Evolutionary conservation across 1,284 basidiomycete genomes (phyloP).

Genomic region (Sporisorium reilianum): DNA sequence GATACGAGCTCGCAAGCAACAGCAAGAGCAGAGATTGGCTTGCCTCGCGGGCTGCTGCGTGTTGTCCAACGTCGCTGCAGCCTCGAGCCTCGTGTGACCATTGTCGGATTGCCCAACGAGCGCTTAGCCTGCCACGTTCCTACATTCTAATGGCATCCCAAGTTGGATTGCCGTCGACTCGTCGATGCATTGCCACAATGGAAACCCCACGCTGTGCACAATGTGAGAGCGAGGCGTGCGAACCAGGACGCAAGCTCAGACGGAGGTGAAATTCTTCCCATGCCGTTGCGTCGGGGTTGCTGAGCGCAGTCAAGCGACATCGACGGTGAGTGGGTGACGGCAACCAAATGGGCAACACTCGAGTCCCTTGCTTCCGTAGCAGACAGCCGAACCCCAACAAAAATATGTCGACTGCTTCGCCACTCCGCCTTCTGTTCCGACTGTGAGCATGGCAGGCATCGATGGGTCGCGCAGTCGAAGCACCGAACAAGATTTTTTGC

Average conservation of each 20-base stretch:
- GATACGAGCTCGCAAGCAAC: no score
- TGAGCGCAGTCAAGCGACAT: neutral
- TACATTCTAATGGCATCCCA: no score
- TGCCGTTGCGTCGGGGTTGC: conserved; percentile 1
- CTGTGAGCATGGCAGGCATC: no score
- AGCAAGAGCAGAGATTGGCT: no score
- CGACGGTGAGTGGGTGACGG: neutral
- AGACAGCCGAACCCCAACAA: neutral
- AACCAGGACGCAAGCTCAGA: no score
- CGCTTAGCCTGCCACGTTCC: neutral
- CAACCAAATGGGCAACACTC: neutral
- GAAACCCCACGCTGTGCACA: no score
- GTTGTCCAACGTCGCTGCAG: neutral
- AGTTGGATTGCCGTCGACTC: neutral
- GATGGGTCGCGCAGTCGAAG: no score
- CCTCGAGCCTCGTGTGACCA: no score
- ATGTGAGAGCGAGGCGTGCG: neutral
- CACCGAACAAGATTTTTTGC: neutral
- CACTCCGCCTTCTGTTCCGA: neutral
- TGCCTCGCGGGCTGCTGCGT: no score
- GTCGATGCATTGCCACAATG: no score
- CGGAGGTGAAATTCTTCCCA: neutral
- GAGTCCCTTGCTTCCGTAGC: neutral
- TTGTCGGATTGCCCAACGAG: neutral
- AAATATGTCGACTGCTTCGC: neutral